These are phyloP conservation scores for Fragilaria radians DNA, from an alignment of 108 stramenopile species.

Conservation along the genomic window DNA sequence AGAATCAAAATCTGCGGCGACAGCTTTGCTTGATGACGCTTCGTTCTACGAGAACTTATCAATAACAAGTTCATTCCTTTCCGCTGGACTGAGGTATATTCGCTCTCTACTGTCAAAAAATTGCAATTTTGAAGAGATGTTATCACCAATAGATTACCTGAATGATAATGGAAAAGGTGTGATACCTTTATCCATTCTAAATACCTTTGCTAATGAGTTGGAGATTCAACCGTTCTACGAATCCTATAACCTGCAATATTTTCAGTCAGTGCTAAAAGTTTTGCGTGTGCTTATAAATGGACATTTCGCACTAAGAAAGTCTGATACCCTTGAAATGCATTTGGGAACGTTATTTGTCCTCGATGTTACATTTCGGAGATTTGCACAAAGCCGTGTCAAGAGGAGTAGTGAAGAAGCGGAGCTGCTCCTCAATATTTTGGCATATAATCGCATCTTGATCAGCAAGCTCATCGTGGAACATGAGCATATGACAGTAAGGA, in stretches of 20 bases:
- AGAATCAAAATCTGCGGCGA: not conserved
- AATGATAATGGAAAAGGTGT: not conserved
- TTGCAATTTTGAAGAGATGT: not conserved
- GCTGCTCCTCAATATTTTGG: not conserved
- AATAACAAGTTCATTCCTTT: not conserved
- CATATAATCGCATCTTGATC: not conserved
- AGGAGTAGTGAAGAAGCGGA: not conserved
- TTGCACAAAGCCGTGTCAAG: not conserved
- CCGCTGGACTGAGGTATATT: not conserved
- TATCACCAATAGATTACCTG: not conserved
- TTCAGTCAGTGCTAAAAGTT: not conserved
- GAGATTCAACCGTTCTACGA: not conserved
- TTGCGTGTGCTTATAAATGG: not conserved
- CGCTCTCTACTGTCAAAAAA: not conserved
- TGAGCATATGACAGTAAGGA: not conserved
- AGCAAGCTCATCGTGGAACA: not conserved
- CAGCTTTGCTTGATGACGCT: conserved; percentile 22
- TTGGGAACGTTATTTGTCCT: not conserved
- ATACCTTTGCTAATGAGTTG: not conserved
- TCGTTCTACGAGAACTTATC: conserved; percentile 23
- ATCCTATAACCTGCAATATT: not conserved
- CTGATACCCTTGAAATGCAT: not conserved
- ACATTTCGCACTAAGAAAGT: not conserved
- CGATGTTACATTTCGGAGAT: not conserved
- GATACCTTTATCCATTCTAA: not conserved